Evolutionary conservation across 495 filamentous ascomycete species (phyloP), one percentile per base, ranked within the genome.

Genomic region (Neurospora discreta): DNA sequence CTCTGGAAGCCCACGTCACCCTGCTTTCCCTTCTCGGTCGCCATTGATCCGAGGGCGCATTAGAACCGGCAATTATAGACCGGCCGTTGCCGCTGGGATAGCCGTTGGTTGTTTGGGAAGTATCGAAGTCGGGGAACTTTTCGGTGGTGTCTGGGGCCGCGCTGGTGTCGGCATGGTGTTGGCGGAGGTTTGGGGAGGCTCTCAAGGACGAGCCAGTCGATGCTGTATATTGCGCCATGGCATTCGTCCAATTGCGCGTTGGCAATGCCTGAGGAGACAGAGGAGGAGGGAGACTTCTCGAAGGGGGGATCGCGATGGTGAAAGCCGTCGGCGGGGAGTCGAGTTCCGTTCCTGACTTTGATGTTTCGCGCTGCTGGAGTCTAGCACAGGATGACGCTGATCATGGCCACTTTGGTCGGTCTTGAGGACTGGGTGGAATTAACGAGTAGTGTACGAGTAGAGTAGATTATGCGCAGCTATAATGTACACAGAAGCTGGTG

Each of bases 71-170:
- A 77, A 71, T 84, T 83, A 20, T 75, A 46, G 77, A 75, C 68
- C 75, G 81, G 71, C 23, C 77, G 77, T 42, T 80, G 79, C 60
- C 78, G 80, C 68, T 80, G 74, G 2, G 81, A 72, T 52, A 79
- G 78, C 11, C 73, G 75, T 70, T 75, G 75, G 71, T 60, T 71
- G 77, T 76, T 16, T 78, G 73, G 2, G 77, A 81, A 11, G 76
- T 74, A 71, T 87, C 85, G 71, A 85, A 84, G 68, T 88, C 85
- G 65, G 86, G 86, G 65, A 88, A 88, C 71, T 85, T 84, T 73
- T 88, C 86, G 39, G 85, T 84, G 52, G 43, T 78, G 69, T 9
- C 43, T 75, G 13, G 76, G 10, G 36, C 79, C 76, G 52, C 52
- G 65, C 82, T 81, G 10, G 74, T 73, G 26, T 84, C 81, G 39